Base-by-base conservation (phyloP, 2,329 filamentous ascomycete genomes). In the Penicillium sp. region DNA sequence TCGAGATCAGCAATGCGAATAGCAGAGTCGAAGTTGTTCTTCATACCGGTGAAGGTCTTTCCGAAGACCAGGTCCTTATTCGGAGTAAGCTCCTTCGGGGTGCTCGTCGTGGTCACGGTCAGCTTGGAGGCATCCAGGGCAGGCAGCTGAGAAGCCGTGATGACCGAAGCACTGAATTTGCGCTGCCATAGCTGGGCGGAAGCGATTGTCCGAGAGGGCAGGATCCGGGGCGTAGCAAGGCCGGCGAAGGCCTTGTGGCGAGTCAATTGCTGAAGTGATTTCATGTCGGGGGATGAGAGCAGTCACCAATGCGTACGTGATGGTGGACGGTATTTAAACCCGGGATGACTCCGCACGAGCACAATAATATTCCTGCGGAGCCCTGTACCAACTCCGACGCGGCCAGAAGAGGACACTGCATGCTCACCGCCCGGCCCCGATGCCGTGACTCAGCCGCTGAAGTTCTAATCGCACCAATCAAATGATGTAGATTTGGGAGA, bases 21-120 rank as follows among this genome's bases (percentile, higher is more conserved):
- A 25, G 20, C 8, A 14, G 1, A 16, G 4, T n/a, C n/a, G 11
- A 13, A 11, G 16, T 18, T 3, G 9, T 2, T 18, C 28, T 9
- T 41, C 48, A 28, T 76, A 92, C 90, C 91, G 65, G 94, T 96
- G 74, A 99, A 99, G 44, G 86, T 87, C 61, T 83, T 83, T 58
- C 94, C 94, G 73, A 99, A 99, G 58, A 97, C 79, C 49, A 99
- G 84, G 57, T 95, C 85, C 69, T 92, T 83, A 13, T 88, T 83
- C 48, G 91, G 86, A 56, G 81, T 79, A 49, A 92, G 78, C 27
- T 81, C 71, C 74, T 92, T 94, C 10, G 92, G 94, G 3, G 81
- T 84, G 7, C 79, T 81, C 1, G 89, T 95, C 75, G 86, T 85
- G 53, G 84, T 85, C 66, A 96, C 80, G 44, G 80, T 78, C 54